Evolutionary conservation across 345 rosid genomes (phyloP), one percentile per base, ranked within the genome.

Genomic region (Abelmoschus esculentus): DNA sequence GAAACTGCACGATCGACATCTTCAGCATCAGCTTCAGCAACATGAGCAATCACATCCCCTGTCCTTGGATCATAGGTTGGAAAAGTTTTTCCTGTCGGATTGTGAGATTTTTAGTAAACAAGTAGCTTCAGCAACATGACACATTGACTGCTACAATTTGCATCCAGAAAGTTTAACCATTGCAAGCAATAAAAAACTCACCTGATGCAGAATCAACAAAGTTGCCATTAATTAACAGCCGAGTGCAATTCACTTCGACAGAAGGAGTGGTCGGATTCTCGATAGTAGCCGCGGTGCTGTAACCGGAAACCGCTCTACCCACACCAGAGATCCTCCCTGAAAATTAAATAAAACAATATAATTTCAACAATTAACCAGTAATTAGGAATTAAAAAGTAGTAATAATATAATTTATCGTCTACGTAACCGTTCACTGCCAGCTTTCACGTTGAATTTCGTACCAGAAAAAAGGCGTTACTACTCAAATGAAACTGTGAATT

Each of bases 11-110:
- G 80, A 61, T 93, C 73, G 58, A 93, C 64, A 81, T 93, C 98
- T 82, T 91, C 98, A 15, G 78, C 83, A 76, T 91, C 97, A 0
- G 89, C 97, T 86, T 93, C 98, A 66, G 98, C 98, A 14, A 93
- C 91, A 58, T 87, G 63, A 40, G 96, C 85, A 81, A 91, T 93
- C 70, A 89, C 90, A 52, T 91, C 90, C 34, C 95, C 98, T 9
- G 91, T 87, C 60, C 98, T 86, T 3, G 98, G 98, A 74, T 93
- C 98, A 74, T 79, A 65, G 4, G 98, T 91, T 14, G 95, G 87
- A 60, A 93, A 93, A n/a, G 98, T 88, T 83, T 74, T 85, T 14
- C 92, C 92, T 87, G 57, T 31, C 7, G 44, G 6, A 29, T 19
- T n/a, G 31, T 14, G 5, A 46, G 2, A 11, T 38, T 32, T 50